Base-by-base conservation (phyloP, 139 green algal genomes). In the Chlorella sp. region DNA sequence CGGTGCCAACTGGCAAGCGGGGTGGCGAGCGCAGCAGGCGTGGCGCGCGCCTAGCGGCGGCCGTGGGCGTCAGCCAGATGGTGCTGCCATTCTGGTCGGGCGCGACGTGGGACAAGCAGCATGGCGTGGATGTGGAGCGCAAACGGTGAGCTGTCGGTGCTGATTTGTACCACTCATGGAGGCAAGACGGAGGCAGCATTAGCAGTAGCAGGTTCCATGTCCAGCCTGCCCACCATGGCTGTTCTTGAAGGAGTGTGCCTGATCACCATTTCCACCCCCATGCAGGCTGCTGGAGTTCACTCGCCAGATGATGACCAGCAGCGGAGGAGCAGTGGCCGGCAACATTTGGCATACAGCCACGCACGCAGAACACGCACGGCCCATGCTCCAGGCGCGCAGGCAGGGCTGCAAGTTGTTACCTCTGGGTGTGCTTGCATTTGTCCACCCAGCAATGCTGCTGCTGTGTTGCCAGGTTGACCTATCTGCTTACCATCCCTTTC, bases 361-460 rank as follows among this genome's bases (percentile, higher is more conserved):
- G 28, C 93, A 98, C 82, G 92, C 92, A 0, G 93, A 97, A 86
- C 94, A 97, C 73, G 89, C 90, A 2, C 88, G 94, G 34, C 93
- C 95, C 51, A 98, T 98, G 93, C 90, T 98, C 56, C 92, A 95
- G 91, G 90, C 28, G 40, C 8, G 70, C 19, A 22, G 70, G 70
- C 41, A 58, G 22, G 5, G 16, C 7, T 73, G 16, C 3, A 5
- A 28, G 16, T 74, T 36, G 22, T 20, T 44, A 17, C 36, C 34
- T 46, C 1, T 73, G 65, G 60, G 60, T 34, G 24, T 8, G 1
- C 1, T 34, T 68, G 19, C 51, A 60, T 20, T 24, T 26, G 51
- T 20, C 20, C 16, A 5, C 65, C 43, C n/a, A 36, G 24, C n/a
- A 11, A 24, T 14, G 8, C 5, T 40, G 30, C 65, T 32, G 62